These are phyloP conservation scores for Teratosphaeria viscida DNA, from an alignment of 2,329 filamentous ascomycete species.

Conservation along the genomic window DNA sequence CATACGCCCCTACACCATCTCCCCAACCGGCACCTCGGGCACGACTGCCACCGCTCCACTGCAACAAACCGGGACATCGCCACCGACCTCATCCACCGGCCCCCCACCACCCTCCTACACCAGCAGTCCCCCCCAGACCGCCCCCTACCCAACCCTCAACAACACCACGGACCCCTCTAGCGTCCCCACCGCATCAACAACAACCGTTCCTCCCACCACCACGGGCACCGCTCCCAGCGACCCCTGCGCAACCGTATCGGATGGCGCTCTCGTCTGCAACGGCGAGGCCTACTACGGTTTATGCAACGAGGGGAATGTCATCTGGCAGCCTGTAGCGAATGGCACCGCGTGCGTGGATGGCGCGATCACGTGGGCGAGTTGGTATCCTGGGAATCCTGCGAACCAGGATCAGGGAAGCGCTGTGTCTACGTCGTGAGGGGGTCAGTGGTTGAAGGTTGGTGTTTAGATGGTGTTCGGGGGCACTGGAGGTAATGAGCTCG, in stretches of 20 bases:
- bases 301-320: conserved; percentile 33
- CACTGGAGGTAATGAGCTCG: background rate
- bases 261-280: conserved; percentile 31
- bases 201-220: background rate
- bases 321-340: conserved; percentile 31
- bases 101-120: background rate
- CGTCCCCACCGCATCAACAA: background rate
- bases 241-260: conserved; percentile 2
- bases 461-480: background rate
- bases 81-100: too few relatives aligned
- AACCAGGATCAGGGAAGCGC: background rate
- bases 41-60: background rate
- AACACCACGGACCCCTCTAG: background rate
- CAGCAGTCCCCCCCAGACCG: background rate
- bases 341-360: conserved; percentile 30
- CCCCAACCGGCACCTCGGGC: background rate
- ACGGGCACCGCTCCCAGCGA: background rate
- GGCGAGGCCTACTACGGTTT: conserved; percentile 31
- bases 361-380: conserved; percentile 4
- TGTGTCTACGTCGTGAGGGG: background rate
- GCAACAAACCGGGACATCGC: background rate
- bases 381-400: background rate
- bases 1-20: background rate
- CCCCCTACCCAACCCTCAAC: background rate
- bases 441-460: background rate